Percentiles rank a stretch among this genome's conserved stretches.
These are phyloP conservation scores for Cyberlindnera americana DNA, from an alignment of 805 yeast genomes.

Conservation along the genomic window DNA sequence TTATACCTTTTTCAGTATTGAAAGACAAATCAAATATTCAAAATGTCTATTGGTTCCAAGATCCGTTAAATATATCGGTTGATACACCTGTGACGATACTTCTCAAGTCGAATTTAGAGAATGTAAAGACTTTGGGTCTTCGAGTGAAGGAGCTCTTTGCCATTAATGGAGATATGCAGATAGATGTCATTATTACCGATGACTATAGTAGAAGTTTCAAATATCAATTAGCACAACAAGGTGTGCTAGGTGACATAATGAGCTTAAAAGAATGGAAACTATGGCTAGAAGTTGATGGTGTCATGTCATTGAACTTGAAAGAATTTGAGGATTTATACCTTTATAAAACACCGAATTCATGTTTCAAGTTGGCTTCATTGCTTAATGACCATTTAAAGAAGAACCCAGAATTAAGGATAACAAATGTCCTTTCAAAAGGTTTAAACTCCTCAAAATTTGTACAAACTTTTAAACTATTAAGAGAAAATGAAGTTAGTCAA, in stretches of 20 bases:
- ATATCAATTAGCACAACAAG: slow-evolving; percentile 29
- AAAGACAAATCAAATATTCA: slow-evolving; percentile 48
- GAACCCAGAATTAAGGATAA: slow-evolving; percentile 43
- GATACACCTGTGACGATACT: slow-evolving; percentile 24
- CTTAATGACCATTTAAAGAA: slow-evolving; percentile 44
- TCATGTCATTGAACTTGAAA: slow-evolving; percentile 15
- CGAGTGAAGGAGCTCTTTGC: slow-evolving; percentile 20
- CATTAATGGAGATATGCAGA: slow-evolving; percentile 13
- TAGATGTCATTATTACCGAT: slow-evolving; percentile 32
- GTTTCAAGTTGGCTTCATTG: slow-evolving; percentile 32
- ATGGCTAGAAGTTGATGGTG: slow-evolving; percentile 7
- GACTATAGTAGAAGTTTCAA: slow-evolving; percentile 35
- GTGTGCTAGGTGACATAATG: slow-evolving; percentile 20
- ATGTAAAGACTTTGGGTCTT: slow-evolving; percentile 14
- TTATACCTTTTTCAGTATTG: slow-evolving; percentile 53
- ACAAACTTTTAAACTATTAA: slow-evolving; percentile 35
- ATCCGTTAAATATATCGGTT: slow-evolving; percentile 13
- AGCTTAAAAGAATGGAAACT: slow-evolving; percentile 19
- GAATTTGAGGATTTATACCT: slow-evolving; percentile 36
- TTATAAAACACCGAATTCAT: slow-evolving; percentile 30
- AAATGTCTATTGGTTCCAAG: slow-evolving; percentile 44
- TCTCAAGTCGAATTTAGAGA: slow-evolving; percentile 21
- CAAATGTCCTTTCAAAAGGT: slow-evolving; percentile 57
- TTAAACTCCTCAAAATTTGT: slow-evolving; percentile 47
- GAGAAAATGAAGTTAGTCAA: slow-evolving; percentile 27